Conservation (phyloP, 108 stramenopile genomes). For the Cyclotella sp. region DNA sequence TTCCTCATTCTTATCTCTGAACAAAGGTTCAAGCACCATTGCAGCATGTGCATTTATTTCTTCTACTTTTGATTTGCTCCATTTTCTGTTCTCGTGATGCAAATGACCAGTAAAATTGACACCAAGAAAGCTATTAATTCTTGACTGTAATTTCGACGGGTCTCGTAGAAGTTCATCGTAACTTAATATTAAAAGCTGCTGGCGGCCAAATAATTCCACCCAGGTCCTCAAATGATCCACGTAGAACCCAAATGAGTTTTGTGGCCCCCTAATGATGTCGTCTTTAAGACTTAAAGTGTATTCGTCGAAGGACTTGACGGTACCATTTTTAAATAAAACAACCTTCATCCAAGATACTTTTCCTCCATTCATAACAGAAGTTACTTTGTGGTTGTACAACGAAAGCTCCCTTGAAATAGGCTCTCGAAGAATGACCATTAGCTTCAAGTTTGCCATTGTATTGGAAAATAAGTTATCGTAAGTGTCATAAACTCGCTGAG, state of each 20-base stretch:
- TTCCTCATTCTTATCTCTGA: slow-evolving; percentile 26
- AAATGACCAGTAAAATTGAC: slow-evolving; percentile 5
- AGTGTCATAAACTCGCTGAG: slow-evolving; percentile 20
- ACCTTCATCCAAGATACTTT: slow-evolving; percentile 1
- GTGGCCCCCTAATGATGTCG: background rate
- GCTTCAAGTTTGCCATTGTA: slow-evolving; percentile 17
- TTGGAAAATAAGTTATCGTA: slow-evolving; percentile 1
- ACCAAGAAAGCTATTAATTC: slow-evolving; percentile 36
- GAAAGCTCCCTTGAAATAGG: slow-evolving; percentile 48
- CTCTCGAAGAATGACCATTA: slow-evolving; percentile 49
- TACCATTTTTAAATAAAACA: background rate
- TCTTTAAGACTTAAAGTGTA: background rate
- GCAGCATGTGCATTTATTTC: background rate
- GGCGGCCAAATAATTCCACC: slow-evolving; percentile 36
- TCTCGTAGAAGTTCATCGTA: slow-evolving; percentile 32
- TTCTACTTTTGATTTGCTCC: slow-evolving; percentile 3
- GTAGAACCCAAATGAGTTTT: slow-evolving; percentile 16
- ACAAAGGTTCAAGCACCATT: slow-evolving; percentile 7
- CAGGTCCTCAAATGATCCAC: slow-evolving; percentile 21
- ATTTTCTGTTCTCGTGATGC: background rate
- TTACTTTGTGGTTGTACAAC: slow-evolving; percentile 39
- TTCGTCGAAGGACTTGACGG: slow-evolving; percentile 39
- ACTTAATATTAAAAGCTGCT: slow-evolving; percentile 33
- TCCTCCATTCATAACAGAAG: background rate
- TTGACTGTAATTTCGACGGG: slow-evolving; percentile 11